Percentiles rank a stretch among this genome's conserved stretches.
Conservation (phyloP, 805 yeast genomes). For the Jamesozyma hellenica region DNA sequence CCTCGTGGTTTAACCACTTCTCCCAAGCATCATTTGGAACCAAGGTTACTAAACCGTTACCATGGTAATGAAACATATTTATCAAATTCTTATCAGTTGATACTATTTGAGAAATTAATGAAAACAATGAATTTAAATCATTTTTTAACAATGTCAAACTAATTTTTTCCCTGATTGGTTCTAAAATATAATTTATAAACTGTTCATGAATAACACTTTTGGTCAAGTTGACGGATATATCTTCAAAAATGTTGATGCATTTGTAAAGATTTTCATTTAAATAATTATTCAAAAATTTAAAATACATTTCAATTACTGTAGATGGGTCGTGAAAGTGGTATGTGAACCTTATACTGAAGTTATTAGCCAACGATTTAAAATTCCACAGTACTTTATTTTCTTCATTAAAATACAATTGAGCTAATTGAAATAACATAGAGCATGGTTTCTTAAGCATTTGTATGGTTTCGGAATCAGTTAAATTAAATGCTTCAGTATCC, state of each 20-base stretch:
- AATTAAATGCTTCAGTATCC: constrained; percentile 20
- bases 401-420: constrained; percentile 8
- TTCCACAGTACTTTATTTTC: constrained; percentile 33
- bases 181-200: constrained; percentile 29
- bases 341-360: constrained; percentile 39
- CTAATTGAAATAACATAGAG: constrained; percentile 13
- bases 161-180: constrained; percentile 38
- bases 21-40: constrained; percentile 28
- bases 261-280: constrained; percentile 32
- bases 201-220: constrained; percentile 31
- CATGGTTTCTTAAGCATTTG: constrained; percentile 13
- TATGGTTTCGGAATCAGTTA: constrained; percentile 10
- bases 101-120: constrained; percentile 33
- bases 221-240: constrained; percentile 21
- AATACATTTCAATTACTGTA: constrained; percentile 43
- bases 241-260: constrained; percentile 34
- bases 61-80: constrained; percentile 35
- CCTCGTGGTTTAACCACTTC: constrained; percentile 41
- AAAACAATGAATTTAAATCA: constrained; percentile 31
- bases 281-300: constrained; percentile 40
- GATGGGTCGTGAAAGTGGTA: constrained; percentile 43
- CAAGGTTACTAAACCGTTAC: constrained; percentile 25
- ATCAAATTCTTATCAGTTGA: constrained; percentile 31
- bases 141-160: constrained; percentile 27
- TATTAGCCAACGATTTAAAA: constrained; percentile 35